Evolutionary conservation across 495 filamentous ascomycete species (phyloP).

Genomic region (Daldinia concentrica): DNA sequence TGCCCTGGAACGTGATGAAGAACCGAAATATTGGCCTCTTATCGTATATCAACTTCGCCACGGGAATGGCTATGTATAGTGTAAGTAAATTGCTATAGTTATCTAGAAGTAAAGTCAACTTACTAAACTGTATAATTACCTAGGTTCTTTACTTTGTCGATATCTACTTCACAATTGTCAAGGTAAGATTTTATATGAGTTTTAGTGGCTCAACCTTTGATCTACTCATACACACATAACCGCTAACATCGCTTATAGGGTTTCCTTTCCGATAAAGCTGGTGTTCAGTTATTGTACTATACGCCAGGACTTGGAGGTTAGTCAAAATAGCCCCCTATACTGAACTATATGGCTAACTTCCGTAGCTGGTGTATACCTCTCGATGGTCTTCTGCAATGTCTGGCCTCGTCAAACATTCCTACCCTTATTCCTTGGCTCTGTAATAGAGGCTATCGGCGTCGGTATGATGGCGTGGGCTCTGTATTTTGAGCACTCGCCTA

Average conservation of each 20-base stretch:
- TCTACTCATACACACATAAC: neutral
- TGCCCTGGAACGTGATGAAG: slow-evolving; percentile 62
- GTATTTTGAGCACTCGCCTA: slow-evolving; percentile 43
- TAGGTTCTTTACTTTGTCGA: slow-evolving; percentile 69
- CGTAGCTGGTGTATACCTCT: slow-evolving; percentile 61
- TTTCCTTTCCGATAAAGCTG: slow-evolving; percentile 57
- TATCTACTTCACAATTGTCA: slow-evolving; percentile 66
- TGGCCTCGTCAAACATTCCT: slow-evolving; percentile 65
- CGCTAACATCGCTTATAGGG: slow-evolving; percentile 38
- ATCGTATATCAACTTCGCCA: slow-evolving; percentile 62
- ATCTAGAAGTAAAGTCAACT: slow-evolving; percentile 27
- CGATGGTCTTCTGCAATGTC: slow-evolving; percentile 64
- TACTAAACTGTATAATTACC: slow-evolving; percentile 35
- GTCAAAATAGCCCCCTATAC: slow-evolving; percentile 9
- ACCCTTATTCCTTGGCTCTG: slow-evolving; percentile 59
- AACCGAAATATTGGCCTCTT: slow-evolving; percentile 62
- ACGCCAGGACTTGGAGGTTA: slow-evolving; percentile 55
- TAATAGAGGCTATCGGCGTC: slow-evolving; percentile 59
- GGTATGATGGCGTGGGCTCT: slow-evolving; percentile 60
- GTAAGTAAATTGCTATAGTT: slow-evolving; percentile 40
- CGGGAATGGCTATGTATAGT: slow-evolving; percentile 60
- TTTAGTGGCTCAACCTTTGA: neutral
- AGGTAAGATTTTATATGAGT: slow-evolving; percentile 16
- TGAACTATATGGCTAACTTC: neutral
- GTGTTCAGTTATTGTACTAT: slow-evolving; percentile 60